These are phyloP conservation scores for Hymenoscyphus scutula DNA, from an alignment of 2,329 filamentous ascomycete genomes.

Conservation along the genomic window DNA sequence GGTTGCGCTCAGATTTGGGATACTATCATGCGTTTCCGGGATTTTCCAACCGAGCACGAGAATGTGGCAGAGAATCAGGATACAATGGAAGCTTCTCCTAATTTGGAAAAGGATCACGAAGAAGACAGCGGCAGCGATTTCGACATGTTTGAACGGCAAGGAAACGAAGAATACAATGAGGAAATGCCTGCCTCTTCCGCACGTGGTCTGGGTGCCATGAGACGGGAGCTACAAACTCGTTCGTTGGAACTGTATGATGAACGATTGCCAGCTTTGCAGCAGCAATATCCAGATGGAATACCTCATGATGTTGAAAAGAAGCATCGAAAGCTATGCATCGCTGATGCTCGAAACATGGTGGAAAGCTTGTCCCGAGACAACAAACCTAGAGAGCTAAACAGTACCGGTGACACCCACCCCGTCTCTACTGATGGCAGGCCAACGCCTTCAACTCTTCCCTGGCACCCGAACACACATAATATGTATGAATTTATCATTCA, in stretches of 20 bases:
- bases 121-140: neutral
- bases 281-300: no score
- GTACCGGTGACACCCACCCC: no score
- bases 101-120: no score
- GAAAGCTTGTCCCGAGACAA: neutral
- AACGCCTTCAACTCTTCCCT: slow-evolving; percentile 10
- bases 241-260: no score
- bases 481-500: slow-evolving; percentile 10
- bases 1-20: neutral
- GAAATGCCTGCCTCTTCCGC: neutral
- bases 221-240: no score
- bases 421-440: neutral
- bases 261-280: no score
- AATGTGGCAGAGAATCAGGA: neutral
- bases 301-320: neutral
- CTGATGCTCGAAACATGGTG: neutral
- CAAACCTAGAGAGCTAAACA: neutral
- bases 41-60: neutral
- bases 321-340: neutral
- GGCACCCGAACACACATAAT: neutral
- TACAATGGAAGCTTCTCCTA: neutral
- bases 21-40: neutral
- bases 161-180: neutral
- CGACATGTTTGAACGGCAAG: neutral
- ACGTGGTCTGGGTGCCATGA: no score